These are phyloP conservation scores for Solanum verrucosum DNA, from an alignment of 257 asterid species.

Conservation along the genomic window DNA sequence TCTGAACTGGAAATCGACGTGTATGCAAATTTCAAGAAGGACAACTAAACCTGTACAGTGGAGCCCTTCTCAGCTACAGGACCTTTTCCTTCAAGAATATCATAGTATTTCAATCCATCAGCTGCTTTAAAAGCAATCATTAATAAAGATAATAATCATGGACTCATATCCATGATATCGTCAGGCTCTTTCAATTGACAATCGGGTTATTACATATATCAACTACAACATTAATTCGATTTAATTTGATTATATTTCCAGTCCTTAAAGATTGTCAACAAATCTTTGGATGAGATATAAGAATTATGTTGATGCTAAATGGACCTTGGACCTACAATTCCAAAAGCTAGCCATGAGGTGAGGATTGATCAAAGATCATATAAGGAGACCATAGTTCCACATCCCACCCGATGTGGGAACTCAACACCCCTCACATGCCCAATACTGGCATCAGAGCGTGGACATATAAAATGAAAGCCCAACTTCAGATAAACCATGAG, in stretches of 20 bases:
- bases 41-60: slow-evolving; percentile 54
- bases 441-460: neutral
- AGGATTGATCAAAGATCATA: neutral
- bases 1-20: neutral
- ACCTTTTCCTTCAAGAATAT: slow-evolving; percentile 77
- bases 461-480: neutral
- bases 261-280: neutral
- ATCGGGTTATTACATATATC: neutral
- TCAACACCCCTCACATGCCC: neutral
- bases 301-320: neutral
- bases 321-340: neutral
- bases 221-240: neutral
- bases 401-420: neutral
- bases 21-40: neutral
- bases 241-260: neutral
- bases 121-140: slow-evolving; percentile 41
- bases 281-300: neutral
- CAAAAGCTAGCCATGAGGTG: neutral
- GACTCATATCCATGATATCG: neutral
- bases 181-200: neutral
- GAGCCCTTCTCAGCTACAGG: slow-evolving; percentile 73
- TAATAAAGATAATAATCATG: neutral
- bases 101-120: slow-evolving; percentile 83
- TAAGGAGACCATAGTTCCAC: neutral
- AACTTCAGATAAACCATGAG: neutral